These are phyloP conservation scores for Pythium pyrilobum DNA, from an alignment of 352 stramenopile species.

Conservation along the genomic window DNA sequence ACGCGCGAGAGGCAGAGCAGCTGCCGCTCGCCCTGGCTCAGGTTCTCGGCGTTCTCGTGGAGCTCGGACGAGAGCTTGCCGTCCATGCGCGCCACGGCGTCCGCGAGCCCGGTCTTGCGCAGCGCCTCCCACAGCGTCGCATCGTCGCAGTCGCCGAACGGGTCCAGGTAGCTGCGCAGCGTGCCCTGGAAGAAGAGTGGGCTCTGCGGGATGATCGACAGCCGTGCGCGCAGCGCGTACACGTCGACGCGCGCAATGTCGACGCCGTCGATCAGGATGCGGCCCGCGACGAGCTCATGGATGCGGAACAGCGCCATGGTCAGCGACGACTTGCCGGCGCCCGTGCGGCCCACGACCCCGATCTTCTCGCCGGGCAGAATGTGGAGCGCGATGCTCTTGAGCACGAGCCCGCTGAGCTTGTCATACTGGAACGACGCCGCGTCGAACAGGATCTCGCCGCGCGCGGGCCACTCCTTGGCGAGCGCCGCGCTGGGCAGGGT, in stretches of 20 bases:
- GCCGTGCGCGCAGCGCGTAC: constrained; percentile 5
- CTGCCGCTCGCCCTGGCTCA: constrained; percentile 52
- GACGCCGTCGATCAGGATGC: constrained; percentile 25
- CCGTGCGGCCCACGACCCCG: constrained; percentile 78
- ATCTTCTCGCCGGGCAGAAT: constrained; percentile 42
- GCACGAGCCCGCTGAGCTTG: background rate
- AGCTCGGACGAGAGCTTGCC: constrained; percentile 44
- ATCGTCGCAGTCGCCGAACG: constrained; percentile 61
- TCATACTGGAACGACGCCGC: constrained; percentile 19
- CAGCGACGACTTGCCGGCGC: constrained; percentile 15
- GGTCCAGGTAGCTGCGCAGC: constrained; percentile 69
- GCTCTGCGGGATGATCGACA: constrained; percentile 22
- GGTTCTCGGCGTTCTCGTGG: constrained; percentile 63
- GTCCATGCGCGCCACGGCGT: constrained; percentile 7
- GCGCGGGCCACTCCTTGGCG: constrained; percentile 6
- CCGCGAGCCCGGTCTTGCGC: constrained; percentile 10
- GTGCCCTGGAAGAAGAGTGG: constrained; percentile 21
- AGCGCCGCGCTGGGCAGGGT: too few species aligned
- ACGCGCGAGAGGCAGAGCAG: constrained; percentile 27
- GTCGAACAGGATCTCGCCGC: constrained; percentile 24
- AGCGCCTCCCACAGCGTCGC: constrained; percentile 63
- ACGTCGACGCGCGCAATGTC: constrained; percentile 22
- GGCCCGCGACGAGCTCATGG: constrained; percentile 9
- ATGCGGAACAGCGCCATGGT: constrained; percentile 18
- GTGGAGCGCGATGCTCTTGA: constrained; percentile 30